Conservation (phyloP, 192 early-diverging fungal species). For the Kappamyces sp. region DNA sequence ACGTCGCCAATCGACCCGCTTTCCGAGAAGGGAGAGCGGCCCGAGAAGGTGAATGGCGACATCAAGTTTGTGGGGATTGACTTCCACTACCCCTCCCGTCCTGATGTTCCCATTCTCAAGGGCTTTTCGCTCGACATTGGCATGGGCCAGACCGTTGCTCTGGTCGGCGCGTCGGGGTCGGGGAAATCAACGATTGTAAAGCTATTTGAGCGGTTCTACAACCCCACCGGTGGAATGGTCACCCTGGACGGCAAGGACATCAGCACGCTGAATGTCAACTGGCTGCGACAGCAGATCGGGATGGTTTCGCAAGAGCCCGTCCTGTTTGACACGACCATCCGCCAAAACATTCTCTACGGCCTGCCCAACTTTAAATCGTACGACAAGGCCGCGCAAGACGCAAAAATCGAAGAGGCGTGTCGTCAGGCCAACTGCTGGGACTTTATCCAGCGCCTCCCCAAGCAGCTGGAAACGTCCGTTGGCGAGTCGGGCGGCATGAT, state of each 20-base stretch:
- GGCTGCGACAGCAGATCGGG: constrained; percentile 80
- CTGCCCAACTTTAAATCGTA: constrained; percentile 48
- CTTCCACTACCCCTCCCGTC: constrained; percentile 58
- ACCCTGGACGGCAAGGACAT: constrained; percentile 71
- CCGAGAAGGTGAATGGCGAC: constrained; percentile 27
- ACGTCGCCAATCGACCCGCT: constrained; percentile 38
- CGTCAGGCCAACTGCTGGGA: constrained; percentile 69
- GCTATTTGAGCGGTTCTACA: constrained; percentile 83
- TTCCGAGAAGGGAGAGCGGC: constrained; percentile 22
- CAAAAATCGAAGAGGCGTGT: constrained; percentile 32
- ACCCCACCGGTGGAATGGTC: constrained; percentile 46
- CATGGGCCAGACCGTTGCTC: constrained; percentile 69
- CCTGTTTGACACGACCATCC: constrained; percentile 74
- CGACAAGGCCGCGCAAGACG: constrained; percentile 20
- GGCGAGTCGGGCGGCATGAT: constrained; percentile 68
- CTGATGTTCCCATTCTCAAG: constrained; percentile 54
- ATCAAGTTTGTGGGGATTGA: constrained; percentile 40
- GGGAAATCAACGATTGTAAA: constrained; percentile 79
- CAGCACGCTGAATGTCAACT: constrained; percentile 70
- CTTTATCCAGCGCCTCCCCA: constrained; percentile 76
- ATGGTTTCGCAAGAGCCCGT: constrained; percentile 83
- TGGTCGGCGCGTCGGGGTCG: constrained; percentile 76
- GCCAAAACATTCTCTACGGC: constrained; percentile 70
- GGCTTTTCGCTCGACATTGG: constrained; percentile 48
- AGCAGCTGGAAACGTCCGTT: constrained; percentile 77